Base-by-base conservation (phyloP, 495 filamentous ascomycete species). In the Extremus antarcticus region DNA sequence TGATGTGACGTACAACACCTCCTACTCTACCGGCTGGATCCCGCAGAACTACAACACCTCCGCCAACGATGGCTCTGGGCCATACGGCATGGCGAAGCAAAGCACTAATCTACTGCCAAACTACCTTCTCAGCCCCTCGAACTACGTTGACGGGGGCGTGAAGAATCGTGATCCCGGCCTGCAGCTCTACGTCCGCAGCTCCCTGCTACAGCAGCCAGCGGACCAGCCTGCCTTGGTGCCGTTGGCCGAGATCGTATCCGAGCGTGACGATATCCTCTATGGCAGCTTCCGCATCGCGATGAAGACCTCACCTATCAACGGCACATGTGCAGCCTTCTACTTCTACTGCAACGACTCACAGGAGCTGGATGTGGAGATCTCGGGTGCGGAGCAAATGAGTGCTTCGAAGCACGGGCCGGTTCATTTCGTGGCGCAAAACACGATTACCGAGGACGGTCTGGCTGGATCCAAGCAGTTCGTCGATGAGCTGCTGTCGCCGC, bases 331-430 rank as follows among this genome's bases (percentile, higher is more conserved):
- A 20, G 83, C 86, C 16, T 88, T 88, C 65, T 90, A 88, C 65
- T 89, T 83, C 82, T 90, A 85, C 68, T 76, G 76, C 65, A 86
- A 88, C 64, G 79, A 90, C 65, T 83, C 81, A 2, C 83, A 87
- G 65, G 86, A 90, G 59, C 86, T 88, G 56, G 86, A 90, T 65
- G 79, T 90, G 66, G 86, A 89, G 56, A 82, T 86, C 63, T 74
- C 89, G 16, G 82, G 82, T 22, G 65, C 70, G 4, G 73, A 86
- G 50, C 82, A 82, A 51, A 0, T 29, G 3, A 58, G 57, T 41
- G 16, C 48, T 8, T 47, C 47, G 16, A 47, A 50, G 57, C 71
- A 78, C 81, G 80, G 0, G 70, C 41, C 41, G 8, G 19, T 90
- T 25, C 86, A 89, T 62, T 77, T 90, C 2, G 85, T 89, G 1